phyloP scores from a whole-genome alignment of 345 rosid genomes.

The Camelina laxa region DNA sequence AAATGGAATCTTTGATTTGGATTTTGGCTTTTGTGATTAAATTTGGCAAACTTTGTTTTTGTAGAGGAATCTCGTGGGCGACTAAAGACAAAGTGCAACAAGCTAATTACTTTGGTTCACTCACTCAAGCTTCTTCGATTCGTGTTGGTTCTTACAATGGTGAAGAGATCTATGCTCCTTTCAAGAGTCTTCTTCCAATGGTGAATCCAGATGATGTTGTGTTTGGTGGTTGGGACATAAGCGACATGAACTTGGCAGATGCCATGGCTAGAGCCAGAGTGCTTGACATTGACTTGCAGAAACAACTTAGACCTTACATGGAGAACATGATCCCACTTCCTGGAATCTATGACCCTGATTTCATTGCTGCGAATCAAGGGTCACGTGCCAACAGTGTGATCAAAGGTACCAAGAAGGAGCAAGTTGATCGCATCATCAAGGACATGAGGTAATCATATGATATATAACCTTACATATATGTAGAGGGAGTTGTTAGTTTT shows the following conservation, averaged over 20 bases:
- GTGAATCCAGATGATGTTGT: constrained; percentile 93
- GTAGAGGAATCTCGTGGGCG: constrained; percentile 99
- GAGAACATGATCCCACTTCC: constrained; percentile 95
- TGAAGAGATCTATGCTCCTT: constrained; percentile 97
- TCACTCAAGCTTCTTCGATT: constrained; percentile 89
- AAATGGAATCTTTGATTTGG: background rate
- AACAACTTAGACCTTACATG: constrained; percentile 96
- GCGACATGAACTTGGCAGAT: constrained; percentile 94
- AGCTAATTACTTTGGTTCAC: constrained; percentile 96
- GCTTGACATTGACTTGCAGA: constrained; percentile 89
- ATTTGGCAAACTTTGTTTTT: background rate
- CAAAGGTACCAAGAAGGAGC: constrained; percentile 90
- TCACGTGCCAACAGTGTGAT: constrained; percentile 88
- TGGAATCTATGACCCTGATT: constrained; percentile 85
- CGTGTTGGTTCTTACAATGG: constrained; percentile 97
- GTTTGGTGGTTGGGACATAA: constrained; percentile 99
- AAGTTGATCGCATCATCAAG: constrained; percentile 78
- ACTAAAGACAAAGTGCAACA: constrained; percentile 96
- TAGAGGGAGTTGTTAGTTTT: background rate
- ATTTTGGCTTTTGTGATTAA: background rate
- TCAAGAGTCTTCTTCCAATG: constrained; percentile 97
- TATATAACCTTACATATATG: background rate
- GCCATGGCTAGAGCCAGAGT: constrained; percentile 96
- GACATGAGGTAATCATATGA: constrained; percentile 67
- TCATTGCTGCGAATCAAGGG: constrained; percentile 96